These are phyloP conservation scores for Geotrichum armillariae DNA, from an alignment of 1,139 yeast species.

Conservation along the genomic window DNA sequence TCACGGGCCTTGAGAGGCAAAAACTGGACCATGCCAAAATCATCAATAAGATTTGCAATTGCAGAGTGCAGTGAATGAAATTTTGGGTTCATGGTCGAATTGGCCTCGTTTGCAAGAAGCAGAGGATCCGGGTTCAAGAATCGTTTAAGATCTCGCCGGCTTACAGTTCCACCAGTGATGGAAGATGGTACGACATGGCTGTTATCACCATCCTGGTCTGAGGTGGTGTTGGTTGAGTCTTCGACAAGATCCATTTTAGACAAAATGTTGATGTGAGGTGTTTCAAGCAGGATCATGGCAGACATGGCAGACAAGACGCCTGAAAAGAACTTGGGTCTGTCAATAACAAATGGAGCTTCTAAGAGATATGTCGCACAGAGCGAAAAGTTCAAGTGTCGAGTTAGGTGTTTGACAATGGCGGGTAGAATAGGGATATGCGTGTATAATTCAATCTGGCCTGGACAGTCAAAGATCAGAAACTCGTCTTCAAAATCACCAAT, in stretches of 20 bases:
- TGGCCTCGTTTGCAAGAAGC: constrained; percentile 54
- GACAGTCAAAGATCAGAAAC: constrained; percentile 92
- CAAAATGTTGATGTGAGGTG: constrained; percentile 89
- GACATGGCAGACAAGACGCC: constrained; percentile 98
- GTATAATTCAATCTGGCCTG: constrained; percentile 95
- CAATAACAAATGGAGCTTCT: constrained; percentile 93
- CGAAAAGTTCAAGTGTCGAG: constrained; percentile 74
- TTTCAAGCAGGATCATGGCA: constrained; percentile 91
- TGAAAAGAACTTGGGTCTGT: constrained; percentile 85
- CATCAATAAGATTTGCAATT: constrained; percentile 82
- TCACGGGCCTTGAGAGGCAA: constrained; percentile 83
- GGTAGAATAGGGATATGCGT: constrained; percentile 95
- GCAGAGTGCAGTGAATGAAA: constrained; percentile 72
- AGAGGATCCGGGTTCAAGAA: constrained; percentile 92
- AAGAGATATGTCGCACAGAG: constrained; percentile 89
- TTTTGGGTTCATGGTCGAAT: constrained; percentile 64
- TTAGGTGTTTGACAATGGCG: constrained; percentile 78
- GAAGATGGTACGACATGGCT: not conserved
- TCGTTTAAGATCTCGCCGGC: constrained; percentile 73
- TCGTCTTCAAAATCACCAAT: constrained; percentile 94
- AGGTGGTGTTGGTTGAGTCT: constrained; percentile 29
- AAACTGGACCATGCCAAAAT: constrained; percentile 98
- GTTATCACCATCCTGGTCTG: constrained; percentile 11
- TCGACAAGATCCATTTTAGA: constrained; percentile 85
- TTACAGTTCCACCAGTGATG: constrained; percentile 48